These are phyloP conservation scores for Coemansia sp. DNA, from an alignment of 192 early-diverging fungal species.

Conservation along the genomic window DNA sequence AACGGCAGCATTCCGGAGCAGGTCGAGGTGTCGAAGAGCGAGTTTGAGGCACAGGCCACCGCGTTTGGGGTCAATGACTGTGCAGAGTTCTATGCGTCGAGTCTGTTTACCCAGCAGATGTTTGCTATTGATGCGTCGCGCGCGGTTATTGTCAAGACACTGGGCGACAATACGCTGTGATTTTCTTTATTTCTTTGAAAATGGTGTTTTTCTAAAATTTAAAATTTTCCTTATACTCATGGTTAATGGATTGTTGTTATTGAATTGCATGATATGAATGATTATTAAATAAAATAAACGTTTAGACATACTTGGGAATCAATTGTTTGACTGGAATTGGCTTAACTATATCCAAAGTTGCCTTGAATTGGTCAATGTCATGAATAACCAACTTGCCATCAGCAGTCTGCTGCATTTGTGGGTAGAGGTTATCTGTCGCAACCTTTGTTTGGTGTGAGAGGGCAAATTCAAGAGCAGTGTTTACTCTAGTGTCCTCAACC, in stretches of 20 bases:
- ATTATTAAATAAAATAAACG: no score
- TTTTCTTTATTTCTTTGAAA: conserved; percentile 4
- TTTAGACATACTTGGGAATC: no score
- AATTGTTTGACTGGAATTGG: no score
- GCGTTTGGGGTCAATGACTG: conserved; percentile 61
- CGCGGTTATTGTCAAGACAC: conserved; percentile 39
- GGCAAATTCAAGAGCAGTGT: no score
- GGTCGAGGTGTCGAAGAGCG: conserved; percentile 57
- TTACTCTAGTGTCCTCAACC: no score
- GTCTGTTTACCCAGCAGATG: conserved; percentile 50
- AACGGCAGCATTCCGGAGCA: conserved; percentile 54
- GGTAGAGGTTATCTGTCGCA: no score
- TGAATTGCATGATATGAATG: no score
- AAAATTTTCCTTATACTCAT: not conserved
- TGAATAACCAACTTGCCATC: no score
- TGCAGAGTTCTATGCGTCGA: conserved; percentile 54
- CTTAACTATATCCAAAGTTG: no score
- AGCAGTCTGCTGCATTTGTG: no score
- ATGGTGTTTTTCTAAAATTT: not conserved
- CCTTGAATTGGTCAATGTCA: no score
- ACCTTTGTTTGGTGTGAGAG: no score
- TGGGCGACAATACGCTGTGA: conserved; percentile 2
- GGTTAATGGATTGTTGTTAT: not conserved
- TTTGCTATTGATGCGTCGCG: conserved; percentile 28
- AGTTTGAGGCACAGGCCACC: conserved; percentile 59